phyloP scores from a whole-genome alignment of 352 stramenopile genomes.

The Globisporangium nodosum region DNA sequence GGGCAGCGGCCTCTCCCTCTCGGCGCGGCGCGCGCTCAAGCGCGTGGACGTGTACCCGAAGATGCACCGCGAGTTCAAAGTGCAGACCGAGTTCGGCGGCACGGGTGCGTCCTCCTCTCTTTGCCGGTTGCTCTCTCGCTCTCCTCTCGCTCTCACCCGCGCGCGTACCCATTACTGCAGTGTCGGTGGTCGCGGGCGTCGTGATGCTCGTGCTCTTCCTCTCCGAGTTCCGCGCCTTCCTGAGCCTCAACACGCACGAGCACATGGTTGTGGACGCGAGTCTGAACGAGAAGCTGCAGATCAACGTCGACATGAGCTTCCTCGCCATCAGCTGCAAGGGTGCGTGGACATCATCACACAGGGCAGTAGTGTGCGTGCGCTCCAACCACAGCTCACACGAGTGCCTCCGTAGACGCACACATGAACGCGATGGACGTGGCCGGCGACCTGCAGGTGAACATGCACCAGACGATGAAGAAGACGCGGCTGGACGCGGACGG shows the following conservation, averaged over 20 bases:
- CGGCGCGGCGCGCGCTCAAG: slow-evolving; percentile 62
- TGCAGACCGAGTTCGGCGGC: slow-evolving; percentile 92
- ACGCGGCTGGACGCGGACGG: slow-evolving; percentile 79
- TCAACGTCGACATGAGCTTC: slow-evolving; percentile 98
- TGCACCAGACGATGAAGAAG: slow-evolving; percentile 95
- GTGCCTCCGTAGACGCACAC: slow-evolving; percentile 97
- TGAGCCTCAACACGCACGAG: slow-evolving; percentile 87
- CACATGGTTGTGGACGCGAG: slow-evolving; percentile 95
- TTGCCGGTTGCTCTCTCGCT: neutral
- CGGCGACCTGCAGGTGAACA: slow-evolving; percentile 95
- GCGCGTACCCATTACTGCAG: slow-evolving; percentile 14
- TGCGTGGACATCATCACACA: too few species aligned
- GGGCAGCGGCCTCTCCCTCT: slow-evolving; percentile 28
- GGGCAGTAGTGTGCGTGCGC: too few species aligned
- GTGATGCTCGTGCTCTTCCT: slow-evolving; percentile 90
- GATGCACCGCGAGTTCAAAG: slow-evolving; percentile 93
- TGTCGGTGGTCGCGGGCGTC: slow-evolving; percentile 81
- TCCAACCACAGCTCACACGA: too few species aligned
- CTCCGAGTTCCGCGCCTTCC: slow-evolving; percentile 79
- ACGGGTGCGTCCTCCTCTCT: slow-evolving; percentile 26
- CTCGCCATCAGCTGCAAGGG: slow-evolving; percentile 92
- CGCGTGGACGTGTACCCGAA: slow-evolving; percentile 93
- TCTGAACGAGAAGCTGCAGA: slow-evolving; percentile 92
- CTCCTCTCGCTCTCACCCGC: neutral
- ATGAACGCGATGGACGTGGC: slow-evolving; percentile 98